Evolutionary conservation across 768 basidiomycete genomes (phyloP), one percentile per base, ranked within the genome.

Genomic region (Neoboletus magnificus): DNA sequence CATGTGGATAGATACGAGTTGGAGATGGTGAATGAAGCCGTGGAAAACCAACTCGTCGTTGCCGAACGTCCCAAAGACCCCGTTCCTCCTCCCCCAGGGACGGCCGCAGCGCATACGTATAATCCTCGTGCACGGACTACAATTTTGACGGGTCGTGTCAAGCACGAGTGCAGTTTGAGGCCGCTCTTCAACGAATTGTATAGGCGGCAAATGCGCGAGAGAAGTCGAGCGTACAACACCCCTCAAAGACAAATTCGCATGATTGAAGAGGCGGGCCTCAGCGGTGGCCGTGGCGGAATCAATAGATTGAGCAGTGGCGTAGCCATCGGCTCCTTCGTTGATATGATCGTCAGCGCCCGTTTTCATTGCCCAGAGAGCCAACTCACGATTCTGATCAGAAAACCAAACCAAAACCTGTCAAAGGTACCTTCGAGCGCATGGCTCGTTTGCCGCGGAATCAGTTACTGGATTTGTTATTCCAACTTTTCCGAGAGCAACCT

Each of bases 381-480:
- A 57, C 57, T 68, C 16, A 56, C 46, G 47, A 35, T 49, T 45
- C 39, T 41, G 23, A 40, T 58, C 32, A 70, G 87, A 82, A 82
- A 79, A 77, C 83, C 16, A 90, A 86, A 72, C 80, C 74, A 37
- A 90, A 87, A 68, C 78, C 76, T 2, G 70, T 77, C 18, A 89
- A 90, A 62, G 87, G 87, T 29, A 75, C 81, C 15, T 89, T 89
- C 74, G 91, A 94, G 71, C 88, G 90, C 62, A 89, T 91, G 83
- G 87, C 89, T n/a, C 90, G 94, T 68, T 86, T 97, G 73, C 91
- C 92, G 7, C 80, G 87, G 52, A 89, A 93, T 73, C 89, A 95
- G 66, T 81, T 97, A 9, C 78, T 93, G 70, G 92, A 97, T 69
- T 74, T 87, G 52, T 78, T 97, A 40, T 95, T 95, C 73, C 62